Base-by-base conservation (phyloP, 1,284 basidiomycete species). In the Rhodotorula glutinis region DNA sequence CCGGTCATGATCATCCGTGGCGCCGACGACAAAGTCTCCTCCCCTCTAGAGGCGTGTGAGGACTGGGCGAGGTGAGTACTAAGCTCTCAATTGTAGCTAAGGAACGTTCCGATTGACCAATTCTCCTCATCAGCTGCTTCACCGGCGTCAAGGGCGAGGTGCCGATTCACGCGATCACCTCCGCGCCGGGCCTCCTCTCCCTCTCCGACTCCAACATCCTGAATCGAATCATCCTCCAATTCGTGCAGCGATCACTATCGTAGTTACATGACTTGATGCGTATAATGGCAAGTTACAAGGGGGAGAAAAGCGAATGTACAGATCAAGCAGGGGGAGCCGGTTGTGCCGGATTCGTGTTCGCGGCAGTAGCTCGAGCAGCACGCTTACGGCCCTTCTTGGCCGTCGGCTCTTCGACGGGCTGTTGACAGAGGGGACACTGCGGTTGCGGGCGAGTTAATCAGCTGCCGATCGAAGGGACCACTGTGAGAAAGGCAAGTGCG, bases 371-470 rank as follows among this genome's bases (percentile, higher is more conserved):
- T 23, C 33, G 56, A 30, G 44, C 44, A 46, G 30, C 17, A 59
- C 40, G 29, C 23, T 58, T 62, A 16, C 49, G 43, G 16, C 40
- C 33, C 33, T 55, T 59, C 38, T 41, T 43, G 13, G 44, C 38
- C 27, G 58, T 61, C 21, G 55, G 59, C 56, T 60, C 59, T 30
- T 61, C 27, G n/a, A 71, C 67, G 1, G 67, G 57, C 1, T 57
- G 29, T 29, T 72, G 67, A 60, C 67, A 72, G 0, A 72, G 53
- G 40, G 70, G 65, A 30, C 70, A 72, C 70, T 69, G 49, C 7
- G 4, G 10, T 5, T 11, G 21, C 5, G 2, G 3, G 5, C 9
- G 17, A 49, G n/a, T 3, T 5, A 5, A 10, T n/a, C n/a, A 49
- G 29, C n/a, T 25, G 13, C 30, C 13, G 19, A 10, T 5, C 4